Evolutionary conservation across 2,329 filamentous ascomycete species (phyloP).

Genomic region (Penicillium glabrum): DNA sequence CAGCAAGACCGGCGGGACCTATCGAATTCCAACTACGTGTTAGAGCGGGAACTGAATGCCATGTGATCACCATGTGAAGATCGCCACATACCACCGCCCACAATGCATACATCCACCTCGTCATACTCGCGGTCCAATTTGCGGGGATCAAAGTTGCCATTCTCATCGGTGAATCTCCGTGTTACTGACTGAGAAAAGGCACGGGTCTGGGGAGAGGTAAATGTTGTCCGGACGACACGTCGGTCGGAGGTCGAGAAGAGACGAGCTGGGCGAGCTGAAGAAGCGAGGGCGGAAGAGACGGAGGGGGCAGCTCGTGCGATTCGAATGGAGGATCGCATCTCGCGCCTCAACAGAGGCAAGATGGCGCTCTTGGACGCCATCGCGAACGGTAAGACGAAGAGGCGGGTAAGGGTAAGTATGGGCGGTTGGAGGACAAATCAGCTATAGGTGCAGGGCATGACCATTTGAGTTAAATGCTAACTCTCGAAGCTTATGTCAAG

Average conservation of each 20-base stretch:
- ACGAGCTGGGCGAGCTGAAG: slow-evolving; percentile 17
- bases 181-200: slow-evolving; percentile 47
- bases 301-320: slow-evolving; percentile 29
- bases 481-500: background rate
- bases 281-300: slow-evolving; percentile 20
- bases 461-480: background rate
- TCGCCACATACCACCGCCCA: slow-evolving; percentile 71
- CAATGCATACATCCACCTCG: slow-evolving; percentile 93
- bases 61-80: slow-evolving; percentile 1
- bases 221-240: slow-evolving; percentile 18
- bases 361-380: slow-evolving; percentile 45
- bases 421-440: background rate
- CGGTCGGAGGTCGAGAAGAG: slow-evolving; percentile 20
- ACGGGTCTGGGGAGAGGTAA: slow-evolving; percentile 34
- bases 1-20: slow-evolving; percentile 88
- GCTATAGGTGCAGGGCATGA: background rate
- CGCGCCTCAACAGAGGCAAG: slow-evolving; percentile 44
- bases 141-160: slow-evolving; percentile 64
- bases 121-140: slow-evolving; percentile 83
- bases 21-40: slow-evolving; percentile 7
- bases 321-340: slow-evolving; percentile 33
- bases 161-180: slow-evolving; percentile 44
- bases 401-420: background rate
- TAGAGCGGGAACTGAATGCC: background rate
- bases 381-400: slow-evolving; percentile 1